phyloP scores from a whole-genome alignment of 495 filamentous ascomycete genomes.

The Geopyxis carbonaria region DNA sequence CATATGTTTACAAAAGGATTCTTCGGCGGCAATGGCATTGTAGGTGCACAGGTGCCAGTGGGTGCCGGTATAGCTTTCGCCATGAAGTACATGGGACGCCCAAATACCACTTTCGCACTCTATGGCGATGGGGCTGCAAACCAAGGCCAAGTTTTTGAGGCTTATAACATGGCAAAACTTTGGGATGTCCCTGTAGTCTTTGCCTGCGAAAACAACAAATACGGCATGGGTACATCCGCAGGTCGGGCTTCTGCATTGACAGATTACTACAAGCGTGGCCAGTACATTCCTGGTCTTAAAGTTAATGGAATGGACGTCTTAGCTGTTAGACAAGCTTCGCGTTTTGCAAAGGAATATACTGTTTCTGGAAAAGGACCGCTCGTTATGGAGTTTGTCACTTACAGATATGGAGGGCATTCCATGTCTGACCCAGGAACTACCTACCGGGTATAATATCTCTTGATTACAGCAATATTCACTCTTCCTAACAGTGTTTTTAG shows the following conservation, averaged over 20 bases:
- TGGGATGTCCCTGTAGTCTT: conserved; percentile 93
- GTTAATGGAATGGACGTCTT: conserved; percentile 99
- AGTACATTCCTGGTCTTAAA: conserved; percentile 98
- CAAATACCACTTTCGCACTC: conserved; percentile 70
- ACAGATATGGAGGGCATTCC: conserved; percentile 96
- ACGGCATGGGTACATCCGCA: conserved; percentile 97
- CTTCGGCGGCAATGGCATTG: conserved; percentile 97
- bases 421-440: conserved; percentile 99
- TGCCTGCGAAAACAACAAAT: conserved; percentile 99
- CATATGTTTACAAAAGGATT: conserved; percentile 99
- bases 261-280: conserved; percentile 99
- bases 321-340: conserved; percentile 85
- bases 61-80: conserved; percentile 94
- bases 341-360: conserved; percentile 79
- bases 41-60: conserved; percentile 95
- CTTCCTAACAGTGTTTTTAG: conserved; percentile 2
- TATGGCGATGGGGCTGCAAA: conserved; percentile 97
- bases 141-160: conserved; percentile 98
- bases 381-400: conserved; percentile 96
- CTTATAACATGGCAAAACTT: conserved; percentile 99
- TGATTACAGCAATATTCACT: too few relatives aligned
- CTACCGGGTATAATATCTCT: conserved; percentile 53
- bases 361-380: conserved; percentile 69
- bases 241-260: conserved; percentile 84
- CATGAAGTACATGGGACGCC: conserved; percentile 75